These are phyloP conservation scores for Tuber magnatum DNA, from an alignment of 495 filamentous ascomycete species.

Conservation along the genomic window DNA sequence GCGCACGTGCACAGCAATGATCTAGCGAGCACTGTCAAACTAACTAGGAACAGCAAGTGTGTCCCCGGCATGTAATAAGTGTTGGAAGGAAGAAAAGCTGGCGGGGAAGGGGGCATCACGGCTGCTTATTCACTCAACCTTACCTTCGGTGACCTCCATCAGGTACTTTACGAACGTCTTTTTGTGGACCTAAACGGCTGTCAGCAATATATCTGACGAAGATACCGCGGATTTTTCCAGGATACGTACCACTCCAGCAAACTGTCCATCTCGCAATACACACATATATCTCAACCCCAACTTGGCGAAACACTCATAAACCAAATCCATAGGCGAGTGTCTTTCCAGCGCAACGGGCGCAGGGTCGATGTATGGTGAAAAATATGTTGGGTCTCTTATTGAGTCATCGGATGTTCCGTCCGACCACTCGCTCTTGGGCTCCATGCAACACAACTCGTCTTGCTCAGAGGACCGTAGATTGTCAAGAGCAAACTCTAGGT, in stretches of 20 bases:
- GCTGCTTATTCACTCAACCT: constrained; percentile 16
- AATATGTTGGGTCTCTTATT: constrained; percentile 64
- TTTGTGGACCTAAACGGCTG: constrained; percentile 64
- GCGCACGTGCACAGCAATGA: not conserved
- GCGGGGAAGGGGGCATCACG: no score
- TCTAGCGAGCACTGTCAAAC: not conserved
- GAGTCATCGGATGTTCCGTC: constrained; percentile 52
- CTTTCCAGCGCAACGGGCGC: constrained; percentile 83
- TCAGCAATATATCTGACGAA: constrained; percentile 31
- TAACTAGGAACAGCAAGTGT: not conserved
- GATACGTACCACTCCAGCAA: constrained; percentile 70
- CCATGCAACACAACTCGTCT: constrained; percentile 72
- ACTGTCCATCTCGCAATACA: constrained; percentile 73
- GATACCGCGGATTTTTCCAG: not conserved
- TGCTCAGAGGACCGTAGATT: constrained; percentile 63
- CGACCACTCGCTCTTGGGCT: constrained; percentile 47
- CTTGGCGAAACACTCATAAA: constrained; percentile 96
- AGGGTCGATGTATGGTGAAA: constrained; percentile 85
- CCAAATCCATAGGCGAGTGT: constrained; percentile 83
- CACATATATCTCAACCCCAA: constrained; percentile 88
- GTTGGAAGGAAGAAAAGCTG: not conserved
- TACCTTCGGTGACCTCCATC: constrained; percentile 45
- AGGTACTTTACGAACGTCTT: constrained; percentile 95
- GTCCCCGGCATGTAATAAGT: not conserved
- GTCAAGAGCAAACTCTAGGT: constrained; percentile 89